Evolutionary conservation across 352 stramenopile genomes (phyloP).

Genomic region (Phytophthora boehmeriae): DNA sequence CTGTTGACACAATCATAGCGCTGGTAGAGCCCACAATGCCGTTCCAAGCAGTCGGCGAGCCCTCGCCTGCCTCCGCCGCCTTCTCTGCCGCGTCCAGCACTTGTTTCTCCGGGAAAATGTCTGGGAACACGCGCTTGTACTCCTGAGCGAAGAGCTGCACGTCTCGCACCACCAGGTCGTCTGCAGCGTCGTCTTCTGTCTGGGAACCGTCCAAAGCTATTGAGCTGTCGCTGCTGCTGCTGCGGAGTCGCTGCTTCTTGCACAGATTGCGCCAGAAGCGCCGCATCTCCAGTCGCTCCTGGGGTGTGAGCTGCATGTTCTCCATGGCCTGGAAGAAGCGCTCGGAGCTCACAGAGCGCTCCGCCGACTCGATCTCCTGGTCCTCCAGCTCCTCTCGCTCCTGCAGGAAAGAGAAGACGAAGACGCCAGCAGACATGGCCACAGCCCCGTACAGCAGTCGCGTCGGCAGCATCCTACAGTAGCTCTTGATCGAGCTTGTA

Average conservation of each 20-base stretch:
- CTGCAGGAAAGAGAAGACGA: conserved; percentile 83
- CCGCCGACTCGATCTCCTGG: conserved; percentile 53
- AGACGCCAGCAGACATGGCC: conserved; percentile 77
- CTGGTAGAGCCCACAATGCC: conserved; percentile 80
- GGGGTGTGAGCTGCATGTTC: conserved; percentile 51
- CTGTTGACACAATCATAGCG: conserved; percentile 78
- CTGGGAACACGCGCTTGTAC: conserved; percentile 83
- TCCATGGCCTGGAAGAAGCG: conserved; percentile 77
- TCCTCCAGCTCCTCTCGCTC: conserved; percentile 79
- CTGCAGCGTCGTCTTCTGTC: not conserved
- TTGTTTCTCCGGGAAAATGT: conserved; percentile 76
- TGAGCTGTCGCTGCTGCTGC: not conserved
- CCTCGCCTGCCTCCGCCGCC: conserved; percentile 44
- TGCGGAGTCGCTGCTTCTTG: conserved; percentile 41
- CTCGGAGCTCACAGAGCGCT: conserved; percentile 57
- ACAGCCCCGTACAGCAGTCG: conserved; percentile 75
- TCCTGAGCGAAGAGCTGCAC: conserved; percentile 79
- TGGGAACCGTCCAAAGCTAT: not conserved
- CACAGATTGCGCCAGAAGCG: conserved; percentile 81
- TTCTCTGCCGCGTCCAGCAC: conserved; percentile 59
- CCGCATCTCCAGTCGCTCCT: conserved; percentile 73
- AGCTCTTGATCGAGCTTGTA: conserved; percentile 19
- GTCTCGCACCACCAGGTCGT: conserved; percentile 56
- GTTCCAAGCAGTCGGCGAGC: conserved; percentile 47
- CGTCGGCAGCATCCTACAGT: conserved; percentile 48